Evolutionary conservation across 306 rosid genomes (phyloP).

Genomic region (Styphnolobium japonicum): DNA sequence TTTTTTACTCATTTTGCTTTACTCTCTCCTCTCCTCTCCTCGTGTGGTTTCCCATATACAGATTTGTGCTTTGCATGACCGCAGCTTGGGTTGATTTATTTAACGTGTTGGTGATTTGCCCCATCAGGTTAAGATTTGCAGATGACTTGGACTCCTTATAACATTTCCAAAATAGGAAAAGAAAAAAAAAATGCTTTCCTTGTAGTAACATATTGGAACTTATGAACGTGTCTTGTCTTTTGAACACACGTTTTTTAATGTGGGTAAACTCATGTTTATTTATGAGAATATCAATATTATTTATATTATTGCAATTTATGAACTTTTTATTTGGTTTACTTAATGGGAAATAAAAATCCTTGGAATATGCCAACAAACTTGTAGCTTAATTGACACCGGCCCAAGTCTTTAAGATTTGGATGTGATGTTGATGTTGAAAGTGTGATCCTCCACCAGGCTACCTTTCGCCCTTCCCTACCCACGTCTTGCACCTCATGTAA

Average conservation of each 20-base stretch:
- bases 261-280: neutral
- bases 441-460: no score
- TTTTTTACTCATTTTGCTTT: neutral
- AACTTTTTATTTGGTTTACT: neutral
- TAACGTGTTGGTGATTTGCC: constrained; percentile 6
- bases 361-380: no score
- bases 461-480: no score
- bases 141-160: neutral
- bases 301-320: constrained; percentile 3
- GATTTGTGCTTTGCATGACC: constrained; percentile 4
- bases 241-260: neutral
- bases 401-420: no score
- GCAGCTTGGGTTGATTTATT: constrained; percentile 17
- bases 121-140: neutral
- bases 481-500: no score
- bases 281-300: neutral
- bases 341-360: neutral
- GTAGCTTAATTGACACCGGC: no score
- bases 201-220: neutral
- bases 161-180: neutral
- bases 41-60: constrained; percentile 1
- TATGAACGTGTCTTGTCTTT: neutral
- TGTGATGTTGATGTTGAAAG: no score
- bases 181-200: neutral
- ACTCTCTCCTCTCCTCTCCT: constrained; percentile 11